Percentiles rank a stretch among this genome's conserved stretches.
Evolutionary conservation across 257 asterid species (phyloP).

Genomic region (Jacaranda mimosifolia): DNA sequence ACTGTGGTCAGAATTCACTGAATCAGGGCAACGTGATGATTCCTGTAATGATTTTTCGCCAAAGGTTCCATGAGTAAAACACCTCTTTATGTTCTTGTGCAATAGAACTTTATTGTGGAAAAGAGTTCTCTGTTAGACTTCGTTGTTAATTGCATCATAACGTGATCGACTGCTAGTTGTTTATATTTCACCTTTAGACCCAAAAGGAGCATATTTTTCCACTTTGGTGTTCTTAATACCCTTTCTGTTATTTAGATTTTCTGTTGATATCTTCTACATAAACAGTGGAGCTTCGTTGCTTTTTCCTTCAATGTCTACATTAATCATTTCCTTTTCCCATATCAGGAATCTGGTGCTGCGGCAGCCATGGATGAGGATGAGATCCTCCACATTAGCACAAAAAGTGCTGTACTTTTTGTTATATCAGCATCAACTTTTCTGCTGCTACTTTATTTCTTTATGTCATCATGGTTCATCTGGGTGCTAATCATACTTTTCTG

Average conservation of each 20-base stretch:
- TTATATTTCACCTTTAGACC: no score
- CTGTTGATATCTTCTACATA: not conserved
- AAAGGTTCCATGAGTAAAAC: slow-evolving; percentile 37
- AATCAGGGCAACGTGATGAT: slow-evolving; percentile 51
- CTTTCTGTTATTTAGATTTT: no score
- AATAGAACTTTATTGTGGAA: not conserved
- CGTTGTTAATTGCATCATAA: not conserved
- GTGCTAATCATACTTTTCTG: slow-evolving; percentile 76
- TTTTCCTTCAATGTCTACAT: not conserved
- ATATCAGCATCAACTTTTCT: slow-evolving; percentile 77
- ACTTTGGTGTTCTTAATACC: no score
- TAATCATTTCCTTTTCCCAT: not conserved
- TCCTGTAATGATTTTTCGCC: slow-evolving; percentile 50
- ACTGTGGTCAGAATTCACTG: slow-evolving; percentile 70
- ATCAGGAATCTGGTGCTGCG: slow-evolving; percentile 51
- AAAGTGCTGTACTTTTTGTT: slow-evolving; percentile 70
- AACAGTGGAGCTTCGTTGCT: not conserved
- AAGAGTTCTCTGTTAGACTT: not conserved
- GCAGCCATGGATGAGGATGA: slow-evolving; percentile 55
- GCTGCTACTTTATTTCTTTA: slow-evolving; percentile 76
- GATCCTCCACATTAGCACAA: slow-evolving; percentile 55
- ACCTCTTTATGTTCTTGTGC: slow-evolving; percentile 14
- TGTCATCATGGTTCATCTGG: slow-evolving; percentile 85
- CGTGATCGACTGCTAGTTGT: no score
- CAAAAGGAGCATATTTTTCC: no score